phyloP scores from a whole-genome alignment of 2,329 filamentous ascomycete species.

The Hymenoscyphus occultus region DNA sequence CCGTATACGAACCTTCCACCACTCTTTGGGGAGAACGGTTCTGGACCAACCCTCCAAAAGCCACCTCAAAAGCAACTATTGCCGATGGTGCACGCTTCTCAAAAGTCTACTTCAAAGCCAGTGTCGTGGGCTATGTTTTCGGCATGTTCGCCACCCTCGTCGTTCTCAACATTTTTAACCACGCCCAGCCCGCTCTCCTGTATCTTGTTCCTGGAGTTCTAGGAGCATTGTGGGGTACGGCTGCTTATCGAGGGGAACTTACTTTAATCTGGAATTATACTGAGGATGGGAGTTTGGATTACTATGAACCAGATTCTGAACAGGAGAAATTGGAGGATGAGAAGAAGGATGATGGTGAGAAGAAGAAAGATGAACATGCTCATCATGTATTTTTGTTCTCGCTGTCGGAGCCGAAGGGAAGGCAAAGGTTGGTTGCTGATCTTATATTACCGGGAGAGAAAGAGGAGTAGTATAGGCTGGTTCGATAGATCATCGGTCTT shows the following conservation, averaged over 20 bases:
- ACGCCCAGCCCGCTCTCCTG: conserved; percentile 84
- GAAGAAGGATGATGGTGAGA: conserved; percentile 11
- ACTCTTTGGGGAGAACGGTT: conserved; percentile 80
- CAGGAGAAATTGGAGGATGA: conserved; percentile 10
- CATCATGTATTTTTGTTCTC: conserved; percentile 34
- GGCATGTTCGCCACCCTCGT: conserved; percentile 75
- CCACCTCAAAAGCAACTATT: conserved; percentile 30
- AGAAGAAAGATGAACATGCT: conserved; percentile 21
- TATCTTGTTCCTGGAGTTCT: conserved; percentile 90
- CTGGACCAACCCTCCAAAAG: conserved; percentile 55
- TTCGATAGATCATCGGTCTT: too few relatives aligned
- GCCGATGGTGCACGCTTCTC: conserved; percentile 52
- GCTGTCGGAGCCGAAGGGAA: conserved; percentile 24
- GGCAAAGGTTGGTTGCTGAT: background rate
- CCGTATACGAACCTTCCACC: conserved; percentile 56
- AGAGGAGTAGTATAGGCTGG: too few relatives aligned
- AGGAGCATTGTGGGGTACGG: conserved; percentile 71
- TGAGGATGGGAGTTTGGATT: conserved; percentile 62
- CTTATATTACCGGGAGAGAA: background rate
- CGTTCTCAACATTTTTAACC: conserved; percentile 74
- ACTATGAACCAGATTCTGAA: conserved; percentile 13
- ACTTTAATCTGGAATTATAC: conserved; percentile 77
- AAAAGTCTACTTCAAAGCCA: conserved; percentile 82
- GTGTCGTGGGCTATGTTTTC: conserved; percentile 70
- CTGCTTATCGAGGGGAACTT: conserved; percentile 66